Percentiles rank a stretch among this genome's conserved stretches.
Conservation (phyloP, 2,329 filamentous ascomycete genomes). For the Scedosporium apiospermum region DNA sequence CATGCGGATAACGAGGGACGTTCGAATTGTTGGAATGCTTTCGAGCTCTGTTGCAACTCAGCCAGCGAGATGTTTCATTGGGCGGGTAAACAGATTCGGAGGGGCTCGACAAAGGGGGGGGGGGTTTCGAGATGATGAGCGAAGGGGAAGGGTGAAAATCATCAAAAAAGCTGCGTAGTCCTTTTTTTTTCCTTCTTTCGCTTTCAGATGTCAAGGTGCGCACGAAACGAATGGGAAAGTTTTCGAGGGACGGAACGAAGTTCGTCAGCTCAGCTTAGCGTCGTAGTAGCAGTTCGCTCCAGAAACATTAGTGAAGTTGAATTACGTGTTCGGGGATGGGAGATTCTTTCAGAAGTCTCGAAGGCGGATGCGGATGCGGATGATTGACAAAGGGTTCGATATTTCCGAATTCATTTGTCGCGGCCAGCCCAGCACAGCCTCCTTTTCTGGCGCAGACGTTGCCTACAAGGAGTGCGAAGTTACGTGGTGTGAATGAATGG, state of each 20-base stretch:
- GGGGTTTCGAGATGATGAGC: neutral
- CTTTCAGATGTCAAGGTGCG: neutral
- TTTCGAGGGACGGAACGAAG: neutral
- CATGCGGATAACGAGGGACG: neutral
- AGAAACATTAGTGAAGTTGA: neutral
- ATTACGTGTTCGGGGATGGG: slow-evolving; percentile 3
- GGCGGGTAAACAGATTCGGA: neutral
- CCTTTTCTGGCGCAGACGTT: slow-evolving; percentile 4
- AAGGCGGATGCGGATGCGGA: slow-evolving; percentile 2
- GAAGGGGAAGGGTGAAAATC: neutral
- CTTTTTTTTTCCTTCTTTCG: too few species aligned
- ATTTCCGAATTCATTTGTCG: slow-evolving; percentile 5
- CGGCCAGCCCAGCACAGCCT: slow-evolving; percentile 7
- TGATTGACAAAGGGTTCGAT: neutral
- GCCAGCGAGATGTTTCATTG: neutral
- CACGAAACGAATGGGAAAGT: neutral
- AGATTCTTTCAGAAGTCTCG: neutral
- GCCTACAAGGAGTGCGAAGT: neutral
- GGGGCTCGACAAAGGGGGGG: neutral
- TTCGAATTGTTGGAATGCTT: neutral
- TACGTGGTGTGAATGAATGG: neutral
- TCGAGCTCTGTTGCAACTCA: neutral
- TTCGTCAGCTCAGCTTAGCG: slow-evolving; percentile 2
- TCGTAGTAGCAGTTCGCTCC: neutral
- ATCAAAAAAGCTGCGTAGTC: neutral